Conservation (phyloP, 208 protist genomes). For the Acanthamoeba healyi region DNA sequence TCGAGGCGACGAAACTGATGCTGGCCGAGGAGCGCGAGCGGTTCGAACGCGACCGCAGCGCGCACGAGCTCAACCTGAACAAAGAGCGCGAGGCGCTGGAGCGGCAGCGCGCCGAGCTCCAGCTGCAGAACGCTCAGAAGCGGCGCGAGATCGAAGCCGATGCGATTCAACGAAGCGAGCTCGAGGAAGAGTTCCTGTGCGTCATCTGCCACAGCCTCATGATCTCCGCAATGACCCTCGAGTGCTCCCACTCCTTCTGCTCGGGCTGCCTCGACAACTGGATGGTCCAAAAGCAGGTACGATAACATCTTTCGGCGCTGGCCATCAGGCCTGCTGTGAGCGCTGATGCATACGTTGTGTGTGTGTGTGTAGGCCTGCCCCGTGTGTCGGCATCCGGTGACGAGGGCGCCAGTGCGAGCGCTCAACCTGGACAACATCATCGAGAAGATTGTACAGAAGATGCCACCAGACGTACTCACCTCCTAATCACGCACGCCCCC, state of each 20-base stretch:
- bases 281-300: conserved; percentile 14
- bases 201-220: conserved; percentile 50
- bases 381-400: conserved; percentile 4
- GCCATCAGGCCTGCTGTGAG: neutral
- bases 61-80: neutral
- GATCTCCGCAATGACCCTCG: conserved; percentile 9
- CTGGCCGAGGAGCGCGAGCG: neutral
- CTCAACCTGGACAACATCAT: conserved; percentile 68
- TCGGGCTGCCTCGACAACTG: neutral
- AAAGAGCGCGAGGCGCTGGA: neutral
- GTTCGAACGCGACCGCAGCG: neutral
- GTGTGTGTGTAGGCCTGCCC: neutral
- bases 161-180: neutral
- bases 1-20: neutral
- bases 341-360: too few relatives aligned
- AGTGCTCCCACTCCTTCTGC: conserved; percentile 63
- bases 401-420: conserved; percentile 2
- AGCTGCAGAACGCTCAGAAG: neutral
- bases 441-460: conserved; percentile 51
- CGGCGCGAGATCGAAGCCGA: neutral
- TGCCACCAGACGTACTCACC: neutral
- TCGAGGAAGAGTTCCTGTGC: conserved; percentile 59
- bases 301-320: too few relatives aligned
- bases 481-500: neutral
- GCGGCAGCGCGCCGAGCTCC: conserved; percentile 1